These are phyloP conservation scores for Mycosphaerella sp. DNA, from an alignment of 2,329 filamentous ascomycete genomes.

Conservation along the genomic window DNA sequence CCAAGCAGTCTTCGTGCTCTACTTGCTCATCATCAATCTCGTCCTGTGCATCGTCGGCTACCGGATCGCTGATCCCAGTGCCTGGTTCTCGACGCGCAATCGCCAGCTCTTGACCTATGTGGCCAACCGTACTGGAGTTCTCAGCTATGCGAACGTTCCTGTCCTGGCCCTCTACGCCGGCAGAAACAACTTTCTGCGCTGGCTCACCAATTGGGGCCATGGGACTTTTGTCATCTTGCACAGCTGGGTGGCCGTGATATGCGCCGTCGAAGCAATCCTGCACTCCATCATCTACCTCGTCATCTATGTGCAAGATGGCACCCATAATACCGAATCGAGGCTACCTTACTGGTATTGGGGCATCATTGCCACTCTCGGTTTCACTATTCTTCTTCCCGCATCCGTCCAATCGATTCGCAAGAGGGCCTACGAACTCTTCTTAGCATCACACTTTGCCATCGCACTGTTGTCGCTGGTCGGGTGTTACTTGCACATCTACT, in stretches of 20 bases:
- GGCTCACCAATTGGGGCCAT: constrained; percentile 46
- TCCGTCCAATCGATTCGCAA: constrained; percentile 37
- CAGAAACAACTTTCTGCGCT: constrained; percentile 46
- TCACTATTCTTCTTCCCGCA: constrained; percentile 29
- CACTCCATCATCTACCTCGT: constrained; percentile 42
- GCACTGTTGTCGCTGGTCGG: constrained; percentile 40
- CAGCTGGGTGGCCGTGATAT: constrained; percentile 45
- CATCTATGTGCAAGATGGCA: constrained; percentile 28
- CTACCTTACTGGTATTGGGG: constrained; percentile 25
- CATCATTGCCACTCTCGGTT: constrained; percentile 15
- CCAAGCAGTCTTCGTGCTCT: constrained; percentile 27
- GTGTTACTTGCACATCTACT: constrained; percentile 40
- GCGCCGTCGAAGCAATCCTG: constrained; percentile 41
- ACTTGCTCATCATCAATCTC: constrained; percentile 29
- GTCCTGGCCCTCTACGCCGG: constrained; percentile 42
- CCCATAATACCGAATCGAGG: constrained; percentile 11
- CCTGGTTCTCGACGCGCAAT: constrained; percentile 20
- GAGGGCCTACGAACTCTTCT: constrained; percentile 41
- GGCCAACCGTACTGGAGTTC: constrained; percentile 38
- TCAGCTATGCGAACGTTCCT: constrained; percentile 39
- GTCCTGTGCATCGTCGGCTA: constrained; percentile 26
- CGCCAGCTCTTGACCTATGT: constrained; percentile 21
- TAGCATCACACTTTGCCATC: constrained; percentile 40
- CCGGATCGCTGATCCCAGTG: constrained; percentile 23
- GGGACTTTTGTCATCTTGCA: constrained; percentile 47